phyloP scores from a whole-genome alignment of 1,139 yeast genomes.

The Pneumocystis jirovecii region DNA sequence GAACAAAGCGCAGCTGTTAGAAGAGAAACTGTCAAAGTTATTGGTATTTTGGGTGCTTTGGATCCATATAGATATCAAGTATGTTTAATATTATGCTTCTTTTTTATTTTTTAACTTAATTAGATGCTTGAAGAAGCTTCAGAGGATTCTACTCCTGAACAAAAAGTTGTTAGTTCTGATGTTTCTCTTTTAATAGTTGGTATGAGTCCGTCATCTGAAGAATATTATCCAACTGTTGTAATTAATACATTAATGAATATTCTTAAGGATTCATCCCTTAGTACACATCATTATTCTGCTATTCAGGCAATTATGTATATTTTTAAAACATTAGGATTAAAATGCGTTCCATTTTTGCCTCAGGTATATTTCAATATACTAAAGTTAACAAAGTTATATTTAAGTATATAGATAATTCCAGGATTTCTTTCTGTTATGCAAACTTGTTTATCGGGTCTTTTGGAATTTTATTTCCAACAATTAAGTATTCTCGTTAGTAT shows the following conservation, averaged over 20 bases:
- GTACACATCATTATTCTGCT: constrained; percentile 76
- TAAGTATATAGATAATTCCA: constrained; percentile 42
- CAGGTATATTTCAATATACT: constrained; percentile 23
- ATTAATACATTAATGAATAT: constrained; percentile 71
- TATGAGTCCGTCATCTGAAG: constrained; percentile 84
- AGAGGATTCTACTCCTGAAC: constrained; percentile 51
- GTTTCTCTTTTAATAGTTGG: constrained; percentile 84
- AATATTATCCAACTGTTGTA: constrained; percentile 90
- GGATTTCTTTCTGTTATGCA: constrained; percentile 78
- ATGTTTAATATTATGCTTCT: not conserved
- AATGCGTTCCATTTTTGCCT: constrained; percentile 74
- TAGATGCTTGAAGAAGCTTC: constrained; percentile 60
- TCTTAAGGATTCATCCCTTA: constrained; percentile 67
- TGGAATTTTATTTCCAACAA: constrained; percentile 83
- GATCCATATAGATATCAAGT: constrained; percentile 84
- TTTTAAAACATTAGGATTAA: constrained; percentile 71
- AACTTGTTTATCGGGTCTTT: constrained; percentile 63
- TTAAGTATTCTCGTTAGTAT: constrained; percentile 63
- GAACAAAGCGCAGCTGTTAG: constrained; percentile 62
- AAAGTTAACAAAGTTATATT: not conserved
- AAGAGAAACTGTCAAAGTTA: constrained; percentile 70
- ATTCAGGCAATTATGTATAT: constrained; percentile 85
- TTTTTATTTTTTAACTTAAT: not conserved
- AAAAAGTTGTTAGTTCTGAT: constrained; percentile 53
- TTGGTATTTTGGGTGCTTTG: constrained; percentile 89